Conservation (phyloP, 768 basidiomycete species). For the Xerocomellus chrysenteron region DNA sequence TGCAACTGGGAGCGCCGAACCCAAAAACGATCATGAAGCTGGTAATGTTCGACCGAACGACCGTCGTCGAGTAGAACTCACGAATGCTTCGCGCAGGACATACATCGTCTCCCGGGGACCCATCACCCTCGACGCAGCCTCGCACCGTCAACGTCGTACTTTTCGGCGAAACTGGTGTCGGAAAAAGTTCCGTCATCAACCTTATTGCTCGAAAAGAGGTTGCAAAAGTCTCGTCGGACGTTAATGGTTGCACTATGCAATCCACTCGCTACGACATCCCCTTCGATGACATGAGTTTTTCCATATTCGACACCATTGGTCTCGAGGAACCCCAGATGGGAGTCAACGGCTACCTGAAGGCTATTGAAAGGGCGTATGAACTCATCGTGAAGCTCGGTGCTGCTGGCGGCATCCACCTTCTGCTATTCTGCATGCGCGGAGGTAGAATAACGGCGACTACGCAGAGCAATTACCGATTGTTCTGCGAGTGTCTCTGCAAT, state of each 20-base stretch:
- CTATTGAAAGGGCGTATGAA: slow-evolving; percentile 29
- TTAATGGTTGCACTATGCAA: slow-evolving; percentile 38
- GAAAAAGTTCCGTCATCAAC: slow-evolving; percentile 33
- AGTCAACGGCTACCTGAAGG: slow-evolving; percentile 26
- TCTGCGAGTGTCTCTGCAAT: slow-evolving; percentile 40
- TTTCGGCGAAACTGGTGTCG: slow-evolving; percentile 42
- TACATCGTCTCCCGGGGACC: background rate
- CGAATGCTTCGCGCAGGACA: background rate
- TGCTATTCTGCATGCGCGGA: slow-evolving; percentile 42
- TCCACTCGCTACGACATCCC: slow-evolving; percentile 26
- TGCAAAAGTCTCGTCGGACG: slow-evolving; percentile 28
- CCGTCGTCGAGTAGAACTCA: slow-evolving; percentile 5
- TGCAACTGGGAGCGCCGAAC: background rate
- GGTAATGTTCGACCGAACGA: slow-evolving; percentile 9
- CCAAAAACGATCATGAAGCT: background rate
- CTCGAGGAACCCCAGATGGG: slow-evolving; percentile 34
- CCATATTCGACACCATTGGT: slow-evolving; percentile 36
- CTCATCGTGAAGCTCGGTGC: slow-evolving; percentile 34
- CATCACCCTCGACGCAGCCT: background rate
- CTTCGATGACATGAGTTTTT: slow-evolving; percentile 20
- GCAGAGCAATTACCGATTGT: slow-evolving; percentile 40
- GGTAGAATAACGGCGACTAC: slow-evolving; percentile 37
- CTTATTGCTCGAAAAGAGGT: slow-evolving; percentile 26
- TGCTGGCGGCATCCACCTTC: slow-evolving; percentile 40
- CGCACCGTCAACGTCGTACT: slow-evolving; percentile 36